Evolutionary conservation across 2,329 filamentous ascomycete species (phyloP).

Genomic region (Alternaria incomplexa): DNA sequence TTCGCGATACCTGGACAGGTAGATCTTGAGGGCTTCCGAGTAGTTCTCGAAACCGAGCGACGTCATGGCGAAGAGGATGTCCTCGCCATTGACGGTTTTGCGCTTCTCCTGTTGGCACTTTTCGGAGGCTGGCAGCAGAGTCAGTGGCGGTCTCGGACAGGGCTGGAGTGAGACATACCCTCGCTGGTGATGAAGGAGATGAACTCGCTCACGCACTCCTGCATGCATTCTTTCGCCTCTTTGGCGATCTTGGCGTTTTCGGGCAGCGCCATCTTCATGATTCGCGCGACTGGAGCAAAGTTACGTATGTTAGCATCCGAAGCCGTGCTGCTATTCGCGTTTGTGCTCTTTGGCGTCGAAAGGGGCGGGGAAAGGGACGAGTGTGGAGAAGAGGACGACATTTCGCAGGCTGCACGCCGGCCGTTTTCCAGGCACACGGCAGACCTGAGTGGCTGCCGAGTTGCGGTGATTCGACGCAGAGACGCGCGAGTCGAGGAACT

Average conservation of each 20-base stretch:
- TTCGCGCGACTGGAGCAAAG: slow-evolving; percentile 94
- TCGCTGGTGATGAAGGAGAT: slow-evolving; percentile 99
- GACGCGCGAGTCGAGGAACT: slow-evolving; percentile 56
- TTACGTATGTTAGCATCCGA: slow-evolving; percentile 94
- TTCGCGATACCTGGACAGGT: slow-evolving; percentile 96
- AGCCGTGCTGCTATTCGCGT: slow-evolving; percentile 38
- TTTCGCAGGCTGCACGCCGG: slow-evolving; percentile 50
- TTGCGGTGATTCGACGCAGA: slow-evolving; percentile 55
- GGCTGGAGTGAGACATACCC: slow-evolving; percentile 65
- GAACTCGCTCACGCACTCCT: slow-evolving; percentile 99
- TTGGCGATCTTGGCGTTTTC: slow-evolving; percentile 99
- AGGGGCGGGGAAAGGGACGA: slow-evolving; percentile 45
- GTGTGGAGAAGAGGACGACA: slow-evolving; percentile 53
- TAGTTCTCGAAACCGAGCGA: slow-evolving; percentile 99
- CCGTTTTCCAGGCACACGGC: slow-evolving; percentile 41
- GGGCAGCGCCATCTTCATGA: slow-evolving; percentile 97
- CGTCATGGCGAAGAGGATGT: slow-evolving; percentile 98
- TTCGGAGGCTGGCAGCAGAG: slow-evolving; percentile 74
- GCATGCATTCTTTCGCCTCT: slow-evolving; percentile 99
- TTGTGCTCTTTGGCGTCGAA: slow-evolving; percentile 31
- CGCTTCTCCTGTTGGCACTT: slow-evolving; percentile 99
- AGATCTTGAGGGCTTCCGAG: slow-evolving; percentile 96
- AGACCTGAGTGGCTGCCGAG: slow-evolving; percentile 27
- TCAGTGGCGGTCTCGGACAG: slow-evolving; percentile 2
- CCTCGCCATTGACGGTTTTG: slow-evolving; percentile 98